Conservation (phyloP, 352 stramenopile genomes). For the Phytophthora brassicae region DNA sequence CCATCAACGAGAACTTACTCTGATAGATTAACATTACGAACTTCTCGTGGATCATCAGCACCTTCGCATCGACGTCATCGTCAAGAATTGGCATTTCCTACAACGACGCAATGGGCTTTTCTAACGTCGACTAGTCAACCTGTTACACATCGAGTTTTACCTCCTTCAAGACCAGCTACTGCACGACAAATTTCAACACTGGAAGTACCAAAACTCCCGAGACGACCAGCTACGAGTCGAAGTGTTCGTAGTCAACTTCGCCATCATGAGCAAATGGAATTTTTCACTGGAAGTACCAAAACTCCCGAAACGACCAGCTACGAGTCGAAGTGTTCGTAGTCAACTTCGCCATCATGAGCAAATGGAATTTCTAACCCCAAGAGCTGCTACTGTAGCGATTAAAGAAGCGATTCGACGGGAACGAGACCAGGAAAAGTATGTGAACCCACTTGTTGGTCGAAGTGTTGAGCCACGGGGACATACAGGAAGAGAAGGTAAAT, state of each 20-base stretch:
- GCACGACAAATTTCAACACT: conserved; percentile 6
- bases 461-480: conserved; percentile 48
- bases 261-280: conserved; percentile 11
- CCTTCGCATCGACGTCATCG: conserved; percentile 19
- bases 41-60: conserved; percentile 13
- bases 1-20: conserved; percentile 9
- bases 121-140: conserved; percentile 17
- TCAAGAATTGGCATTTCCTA: conserved; percentile 19
- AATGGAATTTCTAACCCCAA: conserved; percentile 16
- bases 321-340: conserved; percentile 18
- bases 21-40: neutral
- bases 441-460: conserved; percentile 42
- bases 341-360: conserved; percentile 14
- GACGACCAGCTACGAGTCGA: conserved; percentile 29
- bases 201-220: conserved; percentile 15
- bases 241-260: conserved; percentile 8
- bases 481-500: conserved; percentile 13
- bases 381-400: conserved; percentile 28
- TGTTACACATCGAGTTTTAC: conserved; percentile 5
- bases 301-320: conserved; percentile 26
- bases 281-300: conserved; percentile 31
- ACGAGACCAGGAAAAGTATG: conserved; percentile 45
- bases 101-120: conserved; percentile 29
- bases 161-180: conserved; percentile 23
- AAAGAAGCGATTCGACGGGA: conserved; percentile 48